Evolutionary conservation across 148 eudicot genomes (phyloP).

Genomic region (Silene conica): DNA sequence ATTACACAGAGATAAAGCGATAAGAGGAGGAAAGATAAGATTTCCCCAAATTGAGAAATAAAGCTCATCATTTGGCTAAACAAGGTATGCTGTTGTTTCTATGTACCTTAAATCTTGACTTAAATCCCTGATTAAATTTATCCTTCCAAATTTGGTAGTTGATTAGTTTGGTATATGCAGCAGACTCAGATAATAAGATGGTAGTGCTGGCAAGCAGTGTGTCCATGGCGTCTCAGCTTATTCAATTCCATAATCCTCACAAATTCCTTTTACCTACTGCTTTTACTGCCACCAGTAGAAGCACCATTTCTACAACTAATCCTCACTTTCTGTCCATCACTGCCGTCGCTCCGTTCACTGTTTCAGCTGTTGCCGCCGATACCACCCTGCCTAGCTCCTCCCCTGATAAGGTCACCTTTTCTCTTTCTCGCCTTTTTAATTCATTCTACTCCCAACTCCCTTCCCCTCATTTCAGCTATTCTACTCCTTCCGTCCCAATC

Average conservation of each 20-base stretch:
- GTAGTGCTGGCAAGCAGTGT: slow-evolving; percentile 29
- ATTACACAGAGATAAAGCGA: not conserved
- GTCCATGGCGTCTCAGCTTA: slow-evolving; percentile 6
- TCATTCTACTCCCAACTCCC: too few species aligned
- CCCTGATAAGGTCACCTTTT: slow-evolving; percentile 28
- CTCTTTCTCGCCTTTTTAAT: not conserved
- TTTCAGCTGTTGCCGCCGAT: slow-evolving; percentile 33
- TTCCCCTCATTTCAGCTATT: too few species aligned
- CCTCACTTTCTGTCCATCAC: slow-evolving; percentile 11
- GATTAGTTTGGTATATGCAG: not conserved
- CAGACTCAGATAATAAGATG: slow-evolving; percentile 16
- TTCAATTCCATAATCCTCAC: slow-evolving; percentile 7
- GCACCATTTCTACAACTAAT: not conserved
- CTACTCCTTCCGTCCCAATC: too few species aligned
- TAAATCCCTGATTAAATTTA: not conserved
- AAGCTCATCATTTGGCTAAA: not conserved
- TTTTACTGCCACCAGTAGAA: not conserved
- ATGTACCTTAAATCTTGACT: not conserved
- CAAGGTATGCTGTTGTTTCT: not conserved
- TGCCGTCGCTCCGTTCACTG: not conserved
- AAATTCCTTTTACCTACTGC: not conserved
- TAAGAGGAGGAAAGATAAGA: not conserved
- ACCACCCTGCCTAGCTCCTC: slow-evolving; percentile 34
- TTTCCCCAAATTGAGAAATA: not conserved
- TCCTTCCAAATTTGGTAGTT: not conserved